These are phyloP conservation scores for Smallanthus sonchifolius DNA, from an alignment of 129 eudicot genomes.

Conservation along the genomic window DNA sequence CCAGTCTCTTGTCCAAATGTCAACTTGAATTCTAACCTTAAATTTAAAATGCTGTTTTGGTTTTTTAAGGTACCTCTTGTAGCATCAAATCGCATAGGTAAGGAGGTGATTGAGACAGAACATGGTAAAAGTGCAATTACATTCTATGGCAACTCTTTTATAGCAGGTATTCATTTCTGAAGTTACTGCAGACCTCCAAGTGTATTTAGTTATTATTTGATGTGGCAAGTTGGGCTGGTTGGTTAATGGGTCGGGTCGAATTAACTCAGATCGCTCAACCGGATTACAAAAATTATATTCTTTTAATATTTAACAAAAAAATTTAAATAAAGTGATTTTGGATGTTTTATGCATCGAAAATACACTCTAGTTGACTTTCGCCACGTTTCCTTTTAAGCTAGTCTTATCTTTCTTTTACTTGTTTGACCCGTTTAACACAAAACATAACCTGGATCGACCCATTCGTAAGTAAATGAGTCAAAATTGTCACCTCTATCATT, in stretches of 20 bases:
- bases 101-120: constrained; percentile 81
- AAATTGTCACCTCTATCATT: neutral
- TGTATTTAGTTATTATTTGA: neutral
- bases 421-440: neutral
- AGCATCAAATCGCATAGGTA: constrained; percentile 95
- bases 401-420: neutral
- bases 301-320: neutral
- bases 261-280: neutral
- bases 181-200: constrained; percentile 6
- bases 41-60: neutral
- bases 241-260: neutral
- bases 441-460: neutral
- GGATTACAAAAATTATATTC: neutral
- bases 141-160: constrained; percentile 93
- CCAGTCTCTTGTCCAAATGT: neutral
- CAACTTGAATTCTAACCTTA: neutral
- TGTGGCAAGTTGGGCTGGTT: neutral
- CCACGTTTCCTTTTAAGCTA: neutral
- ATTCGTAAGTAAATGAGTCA: neutral
- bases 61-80: constrained; percentile 78
- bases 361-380: neutral
- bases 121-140: constrained; percentile 95
- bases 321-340: neutral
- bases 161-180: constrained; percentile 59
- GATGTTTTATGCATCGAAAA: neutral